Evolutionary conservation across 2,329 filamentous ascomycete genomes (phyloP).

Genomic region (Trichoderma lentiforme): DNA sequence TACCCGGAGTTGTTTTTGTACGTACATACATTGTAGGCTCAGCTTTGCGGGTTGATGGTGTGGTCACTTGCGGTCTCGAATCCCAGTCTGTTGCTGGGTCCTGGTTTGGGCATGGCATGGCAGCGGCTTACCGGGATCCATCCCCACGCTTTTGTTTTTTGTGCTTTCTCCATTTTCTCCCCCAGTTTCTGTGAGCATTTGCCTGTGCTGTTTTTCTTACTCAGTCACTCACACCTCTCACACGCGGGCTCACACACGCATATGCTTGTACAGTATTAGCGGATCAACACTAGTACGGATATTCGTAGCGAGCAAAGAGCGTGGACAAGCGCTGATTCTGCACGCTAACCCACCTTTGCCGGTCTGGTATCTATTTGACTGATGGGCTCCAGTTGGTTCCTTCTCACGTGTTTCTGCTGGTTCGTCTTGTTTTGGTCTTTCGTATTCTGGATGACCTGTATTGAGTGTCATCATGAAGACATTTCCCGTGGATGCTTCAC

Average conservation of each 20-base stretch:
- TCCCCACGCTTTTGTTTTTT: constrained; percentile 4
- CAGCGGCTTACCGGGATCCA: constrained; percentile 1
- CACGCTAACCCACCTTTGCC: neutral
- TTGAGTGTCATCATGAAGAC: neutral
- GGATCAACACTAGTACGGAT: neutral
- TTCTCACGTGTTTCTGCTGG: neutral
- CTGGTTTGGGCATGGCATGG: constrained; percentile 10
- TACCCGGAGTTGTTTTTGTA: neutral
- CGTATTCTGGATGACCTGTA: neutral
- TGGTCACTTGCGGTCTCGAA: constrained; percentile 5
- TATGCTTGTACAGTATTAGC: too few relatives aligned
- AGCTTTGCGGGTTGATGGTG: constrained; percentile 9
- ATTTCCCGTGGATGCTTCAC: too few relatives aligned
- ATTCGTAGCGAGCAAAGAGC: neutral
- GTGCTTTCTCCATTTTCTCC: neutral
- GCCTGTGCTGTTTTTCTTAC: neutral
- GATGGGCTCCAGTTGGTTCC: neutral
- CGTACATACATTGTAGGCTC: neutral
- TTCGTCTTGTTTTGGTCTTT: neutral
- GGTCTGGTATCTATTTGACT: neutral
- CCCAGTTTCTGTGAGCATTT: neutral
- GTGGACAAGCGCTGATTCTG: neutral
- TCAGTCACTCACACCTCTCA: neutral
- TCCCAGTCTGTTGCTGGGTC: neutral
- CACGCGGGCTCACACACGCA: neutral